Evolutionary conservation across 495 filamentous ascomycete genomes (phyloP), one percentile per base, ranked within the genome.

Genomic region (Penicillium egyptiacum): DNA sequence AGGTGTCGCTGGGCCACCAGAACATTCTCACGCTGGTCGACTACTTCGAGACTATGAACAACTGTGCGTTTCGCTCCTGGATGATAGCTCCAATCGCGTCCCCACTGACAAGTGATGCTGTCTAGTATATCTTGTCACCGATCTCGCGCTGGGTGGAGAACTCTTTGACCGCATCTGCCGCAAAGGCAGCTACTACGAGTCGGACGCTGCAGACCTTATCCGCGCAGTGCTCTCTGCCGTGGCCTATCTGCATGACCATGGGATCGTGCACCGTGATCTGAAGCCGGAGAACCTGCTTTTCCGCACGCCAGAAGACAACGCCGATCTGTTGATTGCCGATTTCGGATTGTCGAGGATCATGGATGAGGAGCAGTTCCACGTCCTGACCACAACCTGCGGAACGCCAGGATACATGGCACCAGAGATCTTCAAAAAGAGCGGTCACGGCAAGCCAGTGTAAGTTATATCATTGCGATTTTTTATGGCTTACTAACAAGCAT

Each of bases 21-120:
- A 98, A 98, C 67, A 98, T 98, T 67, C 75, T 98, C 55, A 98
- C 94, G 17, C 80, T 98, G 54, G 94, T 98, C 62, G 94, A 98
- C 75, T 98, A 98, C 71, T 98, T 98, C 67, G 94, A 98, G 77
- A 98, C 94, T 8, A 94, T 96, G 91, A 98, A 98, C 74, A 98
- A 98, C 71, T 80, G 87, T 90, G 74, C 50, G 79, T 70, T 30
- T 42, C 44, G 48, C 40, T 30, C 48, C 54, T 50, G 17, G n/a
- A n/a, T n/a, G 17, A 22, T 17, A 23, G 3, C 20, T 14, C 5
- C 35, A 9, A 17, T 9, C 11, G 30, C 16, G 4, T 4, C 44
- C 40, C 16, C 26, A 37, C 55, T 64, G 26, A 64, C 44, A 1
- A 28, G 33, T 11, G 4, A 10, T 53, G 17, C 30, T 30, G 22